Conservation (phyloP, 2,329 filamentous ascomycete genomes). For the Penicillium thymicola region DNA sequence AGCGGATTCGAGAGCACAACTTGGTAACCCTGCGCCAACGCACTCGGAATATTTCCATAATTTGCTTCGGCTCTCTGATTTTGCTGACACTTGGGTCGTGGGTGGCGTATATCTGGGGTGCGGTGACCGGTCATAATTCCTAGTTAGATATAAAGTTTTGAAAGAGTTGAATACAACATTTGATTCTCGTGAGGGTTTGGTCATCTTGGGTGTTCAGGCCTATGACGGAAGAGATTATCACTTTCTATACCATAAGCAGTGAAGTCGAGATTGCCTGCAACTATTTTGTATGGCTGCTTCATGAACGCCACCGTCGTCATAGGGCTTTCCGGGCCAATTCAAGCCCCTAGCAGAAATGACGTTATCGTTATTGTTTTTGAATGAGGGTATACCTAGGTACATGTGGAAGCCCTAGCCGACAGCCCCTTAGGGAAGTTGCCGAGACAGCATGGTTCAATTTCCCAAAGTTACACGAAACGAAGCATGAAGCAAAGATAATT, state of each 20-base stretch:
- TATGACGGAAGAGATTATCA: neutral
- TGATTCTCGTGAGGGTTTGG: neutral
- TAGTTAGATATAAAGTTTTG: conserved; percentile 3
- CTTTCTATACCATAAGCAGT: neutral
- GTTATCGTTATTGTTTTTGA: neutral
- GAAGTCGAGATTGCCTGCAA: neutral
- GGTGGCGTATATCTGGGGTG: conserved; percentile 59
- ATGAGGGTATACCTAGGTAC: neutral
- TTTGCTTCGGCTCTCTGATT: conserved; percentile 46
- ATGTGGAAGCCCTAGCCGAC: neutral
- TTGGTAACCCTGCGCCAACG: conserved; percentile 36
- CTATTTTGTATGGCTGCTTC: neutral
- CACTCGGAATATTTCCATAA: conserved; percentile 44
- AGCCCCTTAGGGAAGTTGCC: neutral
- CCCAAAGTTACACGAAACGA: neutral
- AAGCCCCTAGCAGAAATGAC: neutral
- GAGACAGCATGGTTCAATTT: neutral
- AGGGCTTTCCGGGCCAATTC: neutral
- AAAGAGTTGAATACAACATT: neutral
- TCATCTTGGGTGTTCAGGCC: neutral
- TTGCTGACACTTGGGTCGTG: conserved; percentile 49
- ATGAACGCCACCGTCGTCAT: conserved; percentile 7
- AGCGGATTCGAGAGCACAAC: conserved; percentile 43
- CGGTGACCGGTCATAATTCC: conserved; percentile 52
- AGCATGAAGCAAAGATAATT: neutral